A percentile compares a stretch with the other conserved stretches of the same genome.
These are phyloP conservation scores for Toxicodendron radicans DNA, from an alignment of 345 rosid species.

Conservation along the genomic window DNA sequence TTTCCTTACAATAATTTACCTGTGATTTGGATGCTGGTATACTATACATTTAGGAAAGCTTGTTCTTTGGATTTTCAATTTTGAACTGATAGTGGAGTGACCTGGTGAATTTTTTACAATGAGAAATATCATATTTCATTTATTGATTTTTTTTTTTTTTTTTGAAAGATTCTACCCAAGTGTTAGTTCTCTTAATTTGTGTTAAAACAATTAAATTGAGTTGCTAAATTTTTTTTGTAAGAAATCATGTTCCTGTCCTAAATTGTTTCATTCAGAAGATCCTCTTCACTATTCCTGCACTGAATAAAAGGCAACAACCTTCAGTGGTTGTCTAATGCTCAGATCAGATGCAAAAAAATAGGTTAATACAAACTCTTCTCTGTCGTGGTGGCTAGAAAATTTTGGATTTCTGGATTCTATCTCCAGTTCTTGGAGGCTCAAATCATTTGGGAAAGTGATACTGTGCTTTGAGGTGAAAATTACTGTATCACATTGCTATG, in stretches of 20 bases:
- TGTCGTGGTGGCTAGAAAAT: not conserved
- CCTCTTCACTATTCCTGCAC: not conserved
- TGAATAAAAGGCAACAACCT: not conserved
- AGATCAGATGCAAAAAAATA: not conserved
- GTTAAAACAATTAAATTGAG: too few species aligned
- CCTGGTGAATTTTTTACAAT: not conserved
- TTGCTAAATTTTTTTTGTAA: too few species aligned
- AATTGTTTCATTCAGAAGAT: too few species aligned
- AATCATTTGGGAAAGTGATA: not conserved
- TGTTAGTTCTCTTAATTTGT: not conserved
- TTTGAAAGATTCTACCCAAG: not conserved
- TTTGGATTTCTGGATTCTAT: not conserved
- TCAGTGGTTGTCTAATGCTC: not conserved
- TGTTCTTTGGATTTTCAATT: not conserved
- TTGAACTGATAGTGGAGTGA: not conserved
- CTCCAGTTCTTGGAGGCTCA: not conserved
- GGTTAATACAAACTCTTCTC: not conserved
- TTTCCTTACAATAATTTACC: slow-evolving; percentile 13
- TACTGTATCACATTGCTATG: too few species aligned
- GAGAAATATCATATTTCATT: slow-evolving; percentile 10
- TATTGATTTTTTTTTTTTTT: not conserved
- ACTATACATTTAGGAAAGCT: not conserved
- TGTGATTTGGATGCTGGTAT: slow-evolving; percentile 8
- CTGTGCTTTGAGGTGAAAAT: too few species aligned
- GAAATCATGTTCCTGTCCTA: too few species aligned